These are phyloP conservation scores for Neurospora sp. DNA, from an alignment of 495 filamentous ascomycete genomes.

Conservation along the genomic window DNA sequence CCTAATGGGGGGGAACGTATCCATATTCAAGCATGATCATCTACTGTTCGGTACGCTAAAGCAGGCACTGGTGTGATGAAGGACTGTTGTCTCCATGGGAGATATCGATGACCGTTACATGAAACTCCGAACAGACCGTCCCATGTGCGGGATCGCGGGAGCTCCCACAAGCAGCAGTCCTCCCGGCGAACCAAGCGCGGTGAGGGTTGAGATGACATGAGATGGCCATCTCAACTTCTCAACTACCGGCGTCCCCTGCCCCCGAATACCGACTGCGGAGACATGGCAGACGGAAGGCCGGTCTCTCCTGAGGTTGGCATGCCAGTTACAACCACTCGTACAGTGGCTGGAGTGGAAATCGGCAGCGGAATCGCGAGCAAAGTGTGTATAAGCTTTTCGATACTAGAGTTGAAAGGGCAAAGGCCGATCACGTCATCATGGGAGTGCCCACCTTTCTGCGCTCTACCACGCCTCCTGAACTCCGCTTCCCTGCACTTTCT, in stretches of 20 bases:
- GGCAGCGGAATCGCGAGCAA: not conserved
- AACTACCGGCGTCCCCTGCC: not conserved
- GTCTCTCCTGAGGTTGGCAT: not conserved
- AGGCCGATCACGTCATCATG: not conserved
- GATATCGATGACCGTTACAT: not conserved
- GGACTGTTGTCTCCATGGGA: not conserved
- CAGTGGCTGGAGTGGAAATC: not conserved
- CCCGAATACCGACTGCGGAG: not conserved
- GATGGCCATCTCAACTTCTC: not conserved
- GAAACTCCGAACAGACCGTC: not conserved
- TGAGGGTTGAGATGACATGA: not conserved
- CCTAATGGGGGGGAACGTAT: not conserved
- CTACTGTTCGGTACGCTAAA: not conserved
- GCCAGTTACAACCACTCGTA: not conserved
- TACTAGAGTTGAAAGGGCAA: constrained; percentile 1
- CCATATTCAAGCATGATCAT: not conserved
- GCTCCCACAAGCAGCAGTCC: not conserved
- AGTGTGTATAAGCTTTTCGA: not conserved
- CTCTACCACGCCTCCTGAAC: not conserved
- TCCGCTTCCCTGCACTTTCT: not conserved
- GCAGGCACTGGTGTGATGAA: not conserved
- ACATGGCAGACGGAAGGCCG: not conserved
- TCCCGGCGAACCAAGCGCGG: not conserved
- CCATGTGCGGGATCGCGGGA: not conserved
- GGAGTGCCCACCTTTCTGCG: not conserved